These are phyloP conservation scores for Trichoderma virens DNA, from an alignment of 495 filamentous ascomycete genomes.

Conservation along the genomic window DNA sequence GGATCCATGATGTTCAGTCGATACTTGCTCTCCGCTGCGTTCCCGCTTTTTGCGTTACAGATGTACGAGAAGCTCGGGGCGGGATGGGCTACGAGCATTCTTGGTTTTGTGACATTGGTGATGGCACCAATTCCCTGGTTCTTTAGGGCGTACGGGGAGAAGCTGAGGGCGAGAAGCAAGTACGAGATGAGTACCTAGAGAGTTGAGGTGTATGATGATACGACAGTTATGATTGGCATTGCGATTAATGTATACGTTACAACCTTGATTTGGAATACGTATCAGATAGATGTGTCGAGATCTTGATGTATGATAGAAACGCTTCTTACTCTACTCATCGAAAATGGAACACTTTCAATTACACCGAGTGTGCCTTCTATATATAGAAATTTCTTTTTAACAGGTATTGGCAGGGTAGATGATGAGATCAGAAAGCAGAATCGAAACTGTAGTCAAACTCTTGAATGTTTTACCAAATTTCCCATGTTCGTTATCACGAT, in stretches of 20 bases:
- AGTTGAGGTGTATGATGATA: background rate
- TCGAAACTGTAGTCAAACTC: no score
- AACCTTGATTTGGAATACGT: background rate
- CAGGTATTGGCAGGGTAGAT: no score
- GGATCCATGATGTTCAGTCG: constrained; percentile 11
- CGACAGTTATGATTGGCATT: background rate
- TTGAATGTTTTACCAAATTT: no score
- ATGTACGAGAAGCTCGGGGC: constrained; percentile 46
- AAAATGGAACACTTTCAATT: no score
- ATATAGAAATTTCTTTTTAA: no score
- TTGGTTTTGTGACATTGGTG: constrained; percentile 42
- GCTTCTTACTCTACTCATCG: no score
- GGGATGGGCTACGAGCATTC: constrained; percentile 43
- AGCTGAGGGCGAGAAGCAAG: constrained; percentile 17
- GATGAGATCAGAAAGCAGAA: no score
- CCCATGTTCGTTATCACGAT: no score
- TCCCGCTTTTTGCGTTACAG: constrained; percentile 44
- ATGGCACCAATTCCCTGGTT: constrained; percentile 43
- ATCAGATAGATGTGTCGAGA: no score
- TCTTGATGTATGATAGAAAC: no score
- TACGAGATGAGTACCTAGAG: background rate
- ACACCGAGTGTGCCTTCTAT: no score
- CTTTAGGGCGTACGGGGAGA: constrained; percentile 30
- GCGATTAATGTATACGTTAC: background rate
- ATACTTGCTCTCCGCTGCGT: constrained; percentile 30